Conservation (phyloP, 1,284 basidiomycete genomes). For the Leccinum pachyderme region DNA sequence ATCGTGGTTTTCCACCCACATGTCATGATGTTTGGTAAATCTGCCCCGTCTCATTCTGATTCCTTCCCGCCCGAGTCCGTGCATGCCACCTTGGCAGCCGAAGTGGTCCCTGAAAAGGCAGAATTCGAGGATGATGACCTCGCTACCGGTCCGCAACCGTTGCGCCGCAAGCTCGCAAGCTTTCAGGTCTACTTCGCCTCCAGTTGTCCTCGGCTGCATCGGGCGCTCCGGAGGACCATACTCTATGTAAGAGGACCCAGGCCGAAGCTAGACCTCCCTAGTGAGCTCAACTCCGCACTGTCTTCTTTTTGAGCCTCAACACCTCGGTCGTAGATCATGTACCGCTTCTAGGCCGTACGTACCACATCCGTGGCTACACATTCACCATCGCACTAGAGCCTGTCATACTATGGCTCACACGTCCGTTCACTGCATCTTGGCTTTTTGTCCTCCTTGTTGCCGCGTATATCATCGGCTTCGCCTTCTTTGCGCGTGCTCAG, state of each 20-base stretch:
- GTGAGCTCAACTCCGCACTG: constrained; percentile 10
- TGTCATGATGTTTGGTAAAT: constrained; percentile 7
- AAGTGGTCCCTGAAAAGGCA: constrained; percentile 3
- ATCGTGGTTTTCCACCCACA: neutral
- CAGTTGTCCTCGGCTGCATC: constrained; percentile 22
- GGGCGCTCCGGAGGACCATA: neutral
- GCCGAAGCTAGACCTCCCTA: constrained; percentile 53
- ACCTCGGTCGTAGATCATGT: constrained; percentile 41
- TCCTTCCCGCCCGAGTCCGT: constrained; percentile 10
- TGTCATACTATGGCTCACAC: constrained; percentile 47
- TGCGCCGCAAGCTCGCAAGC: constrained; percentile 2
- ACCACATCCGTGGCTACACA: constrained; percentile 37
- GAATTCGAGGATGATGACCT: constrained; percentile 1
- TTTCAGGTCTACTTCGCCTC: constrained; percentile 12
- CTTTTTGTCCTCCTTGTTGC: constrained; percentile 54
- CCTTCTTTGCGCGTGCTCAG: constrained; percentile 71
- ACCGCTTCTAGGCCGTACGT: constrained; percentile 53
- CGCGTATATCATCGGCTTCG: constrained; percentile 69
- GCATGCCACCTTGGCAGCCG: constrained; percentile 9
- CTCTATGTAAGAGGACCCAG: constrained; percentile 57
- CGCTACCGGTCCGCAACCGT: neutral
- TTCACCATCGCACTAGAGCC: constrained; percentile 54
- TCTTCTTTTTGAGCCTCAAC: constrained; percentile 4
- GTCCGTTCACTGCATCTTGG: constrained; percentile 49
- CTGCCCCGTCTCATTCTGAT: neutral